Percentiles rank a stretch among this genome's conserved stretches.
These are phyloP conservation scores for Ruellia speciosa DNA, from an alignment of 305 asterid species.

Conservation along the genomic window DNA sequence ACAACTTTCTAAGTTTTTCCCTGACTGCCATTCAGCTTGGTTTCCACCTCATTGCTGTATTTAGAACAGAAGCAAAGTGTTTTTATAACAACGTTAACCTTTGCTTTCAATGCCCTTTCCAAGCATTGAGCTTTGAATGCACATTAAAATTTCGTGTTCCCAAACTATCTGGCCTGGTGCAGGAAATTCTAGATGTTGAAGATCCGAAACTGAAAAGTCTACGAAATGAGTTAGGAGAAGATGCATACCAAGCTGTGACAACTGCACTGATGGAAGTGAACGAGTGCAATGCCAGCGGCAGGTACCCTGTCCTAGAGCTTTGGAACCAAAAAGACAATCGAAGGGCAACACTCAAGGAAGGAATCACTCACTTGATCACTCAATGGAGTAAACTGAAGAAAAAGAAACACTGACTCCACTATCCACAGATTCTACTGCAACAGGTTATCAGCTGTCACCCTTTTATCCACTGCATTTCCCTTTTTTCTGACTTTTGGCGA, in stretches of 20 bases:
- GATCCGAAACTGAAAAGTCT: constrained; percentile 34
- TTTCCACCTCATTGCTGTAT: too few relatives aligned
- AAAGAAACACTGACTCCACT: constrained; percentile 17
- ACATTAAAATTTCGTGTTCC: too few relatives aligned
- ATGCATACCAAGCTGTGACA: constrained; percentile 40
- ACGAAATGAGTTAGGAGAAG: constrained; percentile 33
- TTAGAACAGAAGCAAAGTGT: too few relatives aligned
- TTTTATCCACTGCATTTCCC: background rate
- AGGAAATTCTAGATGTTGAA: constrained; percentile 40
- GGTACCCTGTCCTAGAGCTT: constrained; percentile 40
- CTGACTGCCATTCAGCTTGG: too few relatives aligned
- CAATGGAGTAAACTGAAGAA: constrained; percentile 29
- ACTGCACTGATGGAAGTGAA: constrained; percentile 50
- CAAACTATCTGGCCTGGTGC: background rate
- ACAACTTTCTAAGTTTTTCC: too few relatives aligned
- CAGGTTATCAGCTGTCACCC: background rate
- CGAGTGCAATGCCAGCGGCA: constrained; percentile 62
- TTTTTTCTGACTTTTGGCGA: background rate
- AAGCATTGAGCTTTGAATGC: too few relatives aligned
- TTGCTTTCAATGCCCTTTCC: too few relatives aligned
- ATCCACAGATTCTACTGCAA: background rate
- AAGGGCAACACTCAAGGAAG: constrained; percentile 42
- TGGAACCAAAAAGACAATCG: constrained; percentile 40
- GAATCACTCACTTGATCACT: constrained; percentile 22
- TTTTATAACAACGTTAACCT: too few relatives aligned